Evolutionary conservation across 2,329 filamentous ascomycete species (phyloP).

Genomic region (Diaporthe sp.): DNA sequence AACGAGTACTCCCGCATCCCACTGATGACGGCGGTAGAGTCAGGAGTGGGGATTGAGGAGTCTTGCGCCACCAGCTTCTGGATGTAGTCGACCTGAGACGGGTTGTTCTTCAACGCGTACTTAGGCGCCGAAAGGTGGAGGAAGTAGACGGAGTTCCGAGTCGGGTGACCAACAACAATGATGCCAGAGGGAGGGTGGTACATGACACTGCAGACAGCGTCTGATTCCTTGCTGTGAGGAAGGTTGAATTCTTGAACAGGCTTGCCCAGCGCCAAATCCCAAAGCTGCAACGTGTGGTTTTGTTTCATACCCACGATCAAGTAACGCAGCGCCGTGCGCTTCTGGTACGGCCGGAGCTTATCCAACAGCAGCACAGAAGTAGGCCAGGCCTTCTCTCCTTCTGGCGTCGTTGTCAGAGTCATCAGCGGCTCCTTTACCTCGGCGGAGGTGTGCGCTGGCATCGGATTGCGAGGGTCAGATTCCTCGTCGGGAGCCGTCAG

Average conservation of each 20-base stretch:
- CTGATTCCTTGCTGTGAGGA: conserved; percentile 94
- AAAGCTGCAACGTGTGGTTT: conserved; percentile 97
- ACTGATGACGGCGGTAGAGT: conserved; percentile 97
- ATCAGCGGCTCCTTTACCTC: conserved; percentile 89
- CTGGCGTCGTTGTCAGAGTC: conserved; percentile 87
- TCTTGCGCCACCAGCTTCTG: conserved; percentile 81
- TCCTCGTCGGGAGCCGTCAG: conserved; percentile 70
- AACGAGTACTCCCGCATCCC: conserved; percentile 97
- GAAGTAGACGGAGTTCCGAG: conserved; percentile 97
- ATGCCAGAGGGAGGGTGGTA: conserved; percentile 95
- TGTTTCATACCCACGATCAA: conserved; percentile 99
- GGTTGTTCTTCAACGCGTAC: conserved; percentile 82
- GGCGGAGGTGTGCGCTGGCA: conserved; percentile 69
- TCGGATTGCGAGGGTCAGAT: conserved; percentile 62
- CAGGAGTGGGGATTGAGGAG: conserved; percentile 81
- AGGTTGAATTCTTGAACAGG: conserved; percentile 97
- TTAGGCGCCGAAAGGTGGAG: conserved; percentile 94
- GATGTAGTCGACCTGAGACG: conserved; percentile 91
- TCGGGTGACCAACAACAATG: conserved; percentile 94
- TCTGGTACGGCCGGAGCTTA: conserved; percentile 93
- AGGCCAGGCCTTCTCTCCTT: conserved; percentile 94
- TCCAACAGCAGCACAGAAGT: conserved; percentile 97
- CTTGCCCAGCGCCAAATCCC: conserved; percentile 95
- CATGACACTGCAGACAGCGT: conserved; percentile 96
- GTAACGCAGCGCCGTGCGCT: conserved; percentile 90